phyloP scores from a whole-genome alignment of 495 filamentous ascomycete genomes.

The Penicillium verhagenii region DNA sequence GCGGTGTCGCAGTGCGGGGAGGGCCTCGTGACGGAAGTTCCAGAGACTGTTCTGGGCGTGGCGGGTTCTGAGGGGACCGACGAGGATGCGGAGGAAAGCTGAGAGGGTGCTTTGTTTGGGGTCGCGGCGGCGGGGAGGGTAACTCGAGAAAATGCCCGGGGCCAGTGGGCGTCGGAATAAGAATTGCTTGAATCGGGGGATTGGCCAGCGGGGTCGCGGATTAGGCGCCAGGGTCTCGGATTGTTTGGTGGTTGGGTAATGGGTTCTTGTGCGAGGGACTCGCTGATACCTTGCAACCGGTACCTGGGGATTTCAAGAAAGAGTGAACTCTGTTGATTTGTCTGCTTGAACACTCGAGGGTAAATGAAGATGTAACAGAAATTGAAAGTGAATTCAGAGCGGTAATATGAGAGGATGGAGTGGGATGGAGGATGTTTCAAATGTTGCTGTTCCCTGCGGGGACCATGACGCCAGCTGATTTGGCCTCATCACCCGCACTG shows the following conservation, averaged over 20 bases:
- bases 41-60: conserved; percentile 62
- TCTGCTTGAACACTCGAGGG: background rate
- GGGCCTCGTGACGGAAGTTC: conserved; percentile 67
- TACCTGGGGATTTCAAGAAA: conserved; percentile 1
- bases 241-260: background rate
- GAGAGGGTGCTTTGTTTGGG: conserved; percentile 26
- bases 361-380: background rate
- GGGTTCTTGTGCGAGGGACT: conserved; percentile 3
- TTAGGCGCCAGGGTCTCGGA: conserved; percentile 43
- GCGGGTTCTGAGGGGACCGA: conserved; percentile 58
- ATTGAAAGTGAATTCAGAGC: background rate
- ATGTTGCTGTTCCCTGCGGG: conserved; percentile 1
- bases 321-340: background rate
- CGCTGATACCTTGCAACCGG: background rate
- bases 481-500: background rate
- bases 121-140: conserved; percentile 16
- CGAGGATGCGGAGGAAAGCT: conserved; percentile 40
- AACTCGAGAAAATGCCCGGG: conserved; percentile 13
- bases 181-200: conserved; percentile 18
- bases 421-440: background rate
- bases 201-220: conserved; percentile 30
- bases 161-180: conserved; percentile 22
- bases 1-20: conserved; percentile 65
- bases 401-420: background rate
- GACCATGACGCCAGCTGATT: conserved; percentile 12